phyloP scores from a whole-genome alignment of 768 basidiomycete species.

The Rhizopogon salebrosus region DNA sequence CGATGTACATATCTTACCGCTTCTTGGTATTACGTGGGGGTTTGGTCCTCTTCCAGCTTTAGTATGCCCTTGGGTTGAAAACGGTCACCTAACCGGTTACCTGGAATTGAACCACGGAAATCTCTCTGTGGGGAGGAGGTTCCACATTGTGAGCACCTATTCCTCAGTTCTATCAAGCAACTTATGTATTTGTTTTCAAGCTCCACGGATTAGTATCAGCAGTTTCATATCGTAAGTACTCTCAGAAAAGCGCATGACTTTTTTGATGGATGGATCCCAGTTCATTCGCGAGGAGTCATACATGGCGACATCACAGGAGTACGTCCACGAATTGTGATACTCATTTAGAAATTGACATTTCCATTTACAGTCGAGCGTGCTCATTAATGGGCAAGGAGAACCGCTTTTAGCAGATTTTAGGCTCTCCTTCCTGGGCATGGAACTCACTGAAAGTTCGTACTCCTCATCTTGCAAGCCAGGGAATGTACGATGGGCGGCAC shows the following conservation, averaged over 20 bases:
- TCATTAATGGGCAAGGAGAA: conserved; percentile 2
- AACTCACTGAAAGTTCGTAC: conserved; percentile 25
- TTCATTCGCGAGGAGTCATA: conserved; percentile 1
- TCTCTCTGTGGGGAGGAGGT: conserved; percentile 28
- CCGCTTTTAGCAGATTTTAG: conserved; percentile 33
- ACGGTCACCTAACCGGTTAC: conserved; percentile 33
- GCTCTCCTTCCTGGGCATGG: conserved; percentile 33
- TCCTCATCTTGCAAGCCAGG: conserved; percentile 8
- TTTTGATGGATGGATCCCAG: background rate
- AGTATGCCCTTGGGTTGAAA: conserved; percentile 39
- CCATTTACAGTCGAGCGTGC: conserved; percentile 5
- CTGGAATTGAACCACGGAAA: conserved; percentile 33
- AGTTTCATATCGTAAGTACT: conserved; percentile 30
- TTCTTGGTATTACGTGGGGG: conserved; percentile 31
- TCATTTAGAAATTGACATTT: background rate
- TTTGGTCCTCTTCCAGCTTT: conserved; percentile 33
- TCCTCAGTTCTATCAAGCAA: background rate
- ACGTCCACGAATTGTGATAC: background rate
- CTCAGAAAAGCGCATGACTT: background rate
- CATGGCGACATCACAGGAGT: conserved; percentile 9
- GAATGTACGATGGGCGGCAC: conserved; percentile 11
- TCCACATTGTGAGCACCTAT: conserved; percentile 26
- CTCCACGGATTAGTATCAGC: conserved; percentile 36
- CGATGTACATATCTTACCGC: conserved; percentile 33
- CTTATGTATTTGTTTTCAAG: conserved; percentile 14